Percentiles rank a stretch among this genome's conserved stretches.
phyloP scores from a whole-genome alignment of 768 basidiomycete species.

The Suillus variegatus region DNA sequence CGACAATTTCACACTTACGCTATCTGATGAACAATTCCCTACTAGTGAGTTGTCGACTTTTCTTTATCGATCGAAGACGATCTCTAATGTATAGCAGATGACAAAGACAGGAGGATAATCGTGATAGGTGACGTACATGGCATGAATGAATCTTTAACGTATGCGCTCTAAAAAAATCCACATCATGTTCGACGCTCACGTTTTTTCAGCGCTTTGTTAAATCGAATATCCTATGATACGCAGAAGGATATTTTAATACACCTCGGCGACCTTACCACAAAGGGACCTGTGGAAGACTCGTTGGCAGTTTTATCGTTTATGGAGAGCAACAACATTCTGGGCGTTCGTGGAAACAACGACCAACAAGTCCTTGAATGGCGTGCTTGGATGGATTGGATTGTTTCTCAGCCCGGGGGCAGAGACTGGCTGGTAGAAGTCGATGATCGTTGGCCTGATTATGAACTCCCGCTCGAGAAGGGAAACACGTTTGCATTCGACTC shows the following conservation, averaged over 20 bases:
- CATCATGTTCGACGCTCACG: conserved; percentile 9
- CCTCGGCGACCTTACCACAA: conserved; percentile 81
- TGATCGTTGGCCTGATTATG: conserved; percentile 36
- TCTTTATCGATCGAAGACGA: neutral
- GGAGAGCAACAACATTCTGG: conserved; percentile 60
- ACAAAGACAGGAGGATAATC: conserved; percentile 58
- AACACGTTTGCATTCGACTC: conserved; percentile 31
- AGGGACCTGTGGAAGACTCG: conserved; percentile 62
- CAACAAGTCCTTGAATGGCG: conserved; percentile 90
- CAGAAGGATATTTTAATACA: conserved; percentile 72
- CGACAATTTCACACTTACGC: conserved; percentile 34
- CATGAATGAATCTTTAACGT: conserved; percentile 70
- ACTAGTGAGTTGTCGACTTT: conserved; percentile 38
- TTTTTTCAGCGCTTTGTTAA: conserved; percentile 56
- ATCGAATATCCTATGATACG: conserved; percentile 59
- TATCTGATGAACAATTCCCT: conserved; percentile 54
- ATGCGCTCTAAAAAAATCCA: conserved; percentile 24
- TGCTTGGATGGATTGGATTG: conserved; percentile 82
- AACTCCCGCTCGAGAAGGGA: conserved; percentile 25
- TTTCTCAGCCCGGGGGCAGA: conserved; percentile 37
- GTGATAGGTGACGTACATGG: conserved; percentile 91
- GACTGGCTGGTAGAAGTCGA: conserved; percentile 61
- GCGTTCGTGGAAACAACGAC: conserved; percentile 95
- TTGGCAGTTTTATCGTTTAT: conserved; percentile 66
- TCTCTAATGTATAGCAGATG: conserved; percentile 40